These are phyloP conservation scores for Populus trichocarpa DNA, from an alignment of 441 rosid genomes.

Conservation along the genomic window DNA sequence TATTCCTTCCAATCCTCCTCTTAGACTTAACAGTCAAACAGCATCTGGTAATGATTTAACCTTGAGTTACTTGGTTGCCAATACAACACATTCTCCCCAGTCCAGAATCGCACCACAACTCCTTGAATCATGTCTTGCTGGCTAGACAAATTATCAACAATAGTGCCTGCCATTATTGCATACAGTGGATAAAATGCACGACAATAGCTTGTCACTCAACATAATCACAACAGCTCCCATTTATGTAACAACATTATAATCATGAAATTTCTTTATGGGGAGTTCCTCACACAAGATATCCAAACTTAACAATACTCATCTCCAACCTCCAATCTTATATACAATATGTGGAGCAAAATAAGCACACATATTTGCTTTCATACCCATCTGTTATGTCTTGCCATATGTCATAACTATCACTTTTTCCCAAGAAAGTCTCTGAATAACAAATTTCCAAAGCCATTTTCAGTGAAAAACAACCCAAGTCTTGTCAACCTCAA, in stretches of 20 bases:
- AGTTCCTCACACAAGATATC: not conserved
- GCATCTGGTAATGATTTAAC: not conserved
- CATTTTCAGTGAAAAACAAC: not conserved
- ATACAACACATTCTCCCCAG: not conserved
- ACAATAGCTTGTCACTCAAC: not conserved
- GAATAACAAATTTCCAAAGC: not conserved
- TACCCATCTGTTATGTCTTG: not conserved
- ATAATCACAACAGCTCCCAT: not conserved
- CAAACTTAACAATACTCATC: not conserved
- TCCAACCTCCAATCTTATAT: not conserved
- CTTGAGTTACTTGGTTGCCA: not conserved
- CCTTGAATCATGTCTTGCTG: not conserved
- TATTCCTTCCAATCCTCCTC: not conserved
- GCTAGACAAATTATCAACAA: not conserved
- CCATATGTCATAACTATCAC: not conserved
- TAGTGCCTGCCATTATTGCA: not conserved
- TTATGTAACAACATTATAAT: not conserved
- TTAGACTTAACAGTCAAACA: not conserved
- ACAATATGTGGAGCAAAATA: not conserved
- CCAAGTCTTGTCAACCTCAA: not conserved
- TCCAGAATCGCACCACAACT: not conserved
- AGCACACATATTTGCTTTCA: not conserved
- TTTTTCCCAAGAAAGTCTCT: not conserved
- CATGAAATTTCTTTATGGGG: not conserved
- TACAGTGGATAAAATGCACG: not conserved